Conservation (phyloP, 345 rosid species). For the Toxicodendron radicans region DNA sequence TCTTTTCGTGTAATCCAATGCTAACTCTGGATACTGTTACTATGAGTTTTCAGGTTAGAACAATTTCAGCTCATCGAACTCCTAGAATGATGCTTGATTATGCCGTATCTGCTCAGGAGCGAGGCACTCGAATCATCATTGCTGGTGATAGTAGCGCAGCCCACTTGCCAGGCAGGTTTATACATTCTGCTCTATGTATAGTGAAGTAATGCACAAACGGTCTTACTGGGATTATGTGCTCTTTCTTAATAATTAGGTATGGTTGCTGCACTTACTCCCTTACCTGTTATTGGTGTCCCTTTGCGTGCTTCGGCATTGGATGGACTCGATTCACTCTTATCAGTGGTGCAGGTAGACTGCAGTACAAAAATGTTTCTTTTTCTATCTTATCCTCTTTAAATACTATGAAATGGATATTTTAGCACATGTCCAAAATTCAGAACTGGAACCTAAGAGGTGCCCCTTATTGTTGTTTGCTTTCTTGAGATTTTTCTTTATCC, state of each 20-base stretch:
- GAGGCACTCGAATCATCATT: conserved; percentile 79
- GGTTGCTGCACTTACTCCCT: conserved; percentile 93
- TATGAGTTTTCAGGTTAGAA: conserved; percentile 50
- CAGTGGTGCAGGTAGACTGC: conserved; percentile 73
- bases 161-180: conserved; percentile 75
- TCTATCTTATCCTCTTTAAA: neutral
- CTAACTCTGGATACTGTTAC: neutral
- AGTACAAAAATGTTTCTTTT: neutral
- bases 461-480: neutral
- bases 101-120: conserved; percentile 62
- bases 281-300: conserved; percentile 90
- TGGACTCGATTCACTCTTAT: conserved; percentile 87
- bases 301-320: conserved; percentile 78
- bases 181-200: neutral
- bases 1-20: neutral
- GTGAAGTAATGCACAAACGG: neutral
- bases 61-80: conserved; percentile 81
- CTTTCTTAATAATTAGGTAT: conserved; percentile 54
- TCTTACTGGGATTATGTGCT: neutral
- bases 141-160: conserved; percentile 99
- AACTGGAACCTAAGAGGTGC: neutral
- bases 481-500: too few relatives aligned
- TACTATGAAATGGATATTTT: neutral
- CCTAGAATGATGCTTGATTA: conserved; percentile 83
- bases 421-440: neutral